Evolutionary conservation across 352 stramenopile species (phyloP), one percentile per base, ranked within the genome.

Genomic region (Globisporangium perplexum): DNA sequence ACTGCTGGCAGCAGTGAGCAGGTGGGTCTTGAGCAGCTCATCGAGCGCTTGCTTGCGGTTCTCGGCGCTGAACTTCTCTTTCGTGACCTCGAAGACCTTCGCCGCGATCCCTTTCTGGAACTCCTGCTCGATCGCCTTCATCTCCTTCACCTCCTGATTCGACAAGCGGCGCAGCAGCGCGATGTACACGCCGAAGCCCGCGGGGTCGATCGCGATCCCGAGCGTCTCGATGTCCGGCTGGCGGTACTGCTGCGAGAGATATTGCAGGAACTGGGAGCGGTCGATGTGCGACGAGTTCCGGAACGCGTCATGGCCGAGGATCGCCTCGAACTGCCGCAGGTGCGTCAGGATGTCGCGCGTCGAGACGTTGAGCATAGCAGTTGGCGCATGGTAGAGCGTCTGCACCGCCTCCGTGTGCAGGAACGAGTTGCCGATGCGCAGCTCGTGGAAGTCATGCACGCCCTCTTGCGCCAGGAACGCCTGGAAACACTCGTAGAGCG

Each of bases 341-440:
- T 72, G 64, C 22, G 41, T 50, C 22, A 95, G 61, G n/a, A 95
- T 70, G 47, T 93, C 77, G 38, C 66, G 73, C 6, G 81, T 91
- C 48, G 78, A 79, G 43, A 93, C 61, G 23, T 57, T 69, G 39
- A 83, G 60, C 43, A 95, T 67, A 24, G 55, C 46, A 1, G 63
- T 53, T 0, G 82, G 69, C 1, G 60, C 60, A 18, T 73, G 68
- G 50, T 92, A 89, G 18, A 90, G 51, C 33, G 73, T 55, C 60
- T 93, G 82, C 50, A 93, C 82, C n/a, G 84, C 80, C 50, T 92
- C 80, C 1, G 80, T 80, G 43, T 83, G 73, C 30, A 88, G 23
- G 55, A 95, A 95, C 14, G 78, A 89, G 50, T 88, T 95, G 46
- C 84, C 84, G 1, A 95, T 62, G 47, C 77, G 83, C 15, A 94